Base-by-base conservation (phyloP, 1,139 yeast genomes). In the Zygotorulaspora mrakii region DNA sequence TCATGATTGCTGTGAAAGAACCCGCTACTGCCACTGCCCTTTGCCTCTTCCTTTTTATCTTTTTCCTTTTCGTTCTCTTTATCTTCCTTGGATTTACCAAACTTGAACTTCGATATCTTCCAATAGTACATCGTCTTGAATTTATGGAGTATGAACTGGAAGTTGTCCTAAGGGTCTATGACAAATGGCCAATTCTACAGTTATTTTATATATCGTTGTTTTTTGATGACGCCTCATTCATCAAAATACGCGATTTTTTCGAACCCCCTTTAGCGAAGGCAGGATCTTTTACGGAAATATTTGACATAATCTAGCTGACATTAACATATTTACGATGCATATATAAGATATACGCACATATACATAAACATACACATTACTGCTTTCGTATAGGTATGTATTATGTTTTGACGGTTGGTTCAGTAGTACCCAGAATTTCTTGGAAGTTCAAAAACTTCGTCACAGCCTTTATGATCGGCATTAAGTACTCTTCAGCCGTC, bases 351-450 rank as follows among this genome's bases (percentile, higher is more conserved):
- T n/a, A n/a, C n/a, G n/a, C n/a, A n/a, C n/a, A n/a, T n/a, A n/a
- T n/a, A n/a, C n/a, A n/a, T n/a, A n/a, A n/a, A n/a, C n/a, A n/a
- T n/a, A n/a, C n/a, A n/a, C n/a, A n/a, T n/a, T n/a, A n/a, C n/a
- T n/a, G n/a, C n/a, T n/a, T n/a, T n/a, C n/a, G n/a, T n/a, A n/a
- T n/a, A n/a, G n/a, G n/a, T n/a, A n/a, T 6, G 7, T 9, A 12
- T 36, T 35, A 88, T 20, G 98, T 89, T 60, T 74, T 79, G 42
- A 91, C 98, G 59, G 86, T 91, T 24, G 98, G 98, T 61, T 78
- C 82, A 27, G 77, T 87, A 52, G 84, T 83, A 47, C 94, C 95
- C 53, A 89, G 75, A 55, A 68, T 76, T 55, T 85, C 77, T 59
- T 85, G 69, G 61, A 91, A 78, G 55, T 79, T 74, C 62, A 91